Evolutionary conservation across 306 rosid species (phyloP).

Genomic region (Gillenia trifoliata): DNA sequence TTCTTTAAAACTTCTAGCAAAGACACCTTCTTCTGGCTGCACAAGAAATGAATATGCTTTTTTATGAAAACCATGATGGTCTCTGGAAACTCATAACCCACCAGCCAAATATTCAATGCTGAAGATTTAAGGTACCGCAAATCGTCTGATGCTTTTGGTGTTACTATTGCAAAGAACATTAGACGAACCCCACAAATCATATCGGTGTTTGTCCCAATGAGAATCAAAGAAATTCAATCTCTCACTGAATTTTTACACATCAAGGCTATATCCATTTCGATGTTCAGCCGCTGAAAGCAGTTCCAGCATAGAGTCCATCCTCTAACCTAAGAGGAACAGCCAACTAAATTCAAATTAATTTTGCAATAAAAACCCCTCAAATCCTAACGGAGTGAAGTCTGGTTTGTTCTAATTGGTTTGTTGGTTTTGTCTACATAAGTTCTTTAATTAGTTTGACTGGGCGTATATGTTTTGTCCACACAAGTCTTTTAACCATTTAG

Average conservation of each 20-base stretch:
- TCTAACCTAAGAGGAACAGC: not conserved
- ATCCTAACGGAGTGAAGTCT: too few species aligned
- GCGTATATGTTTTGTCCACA: too few species aligned
- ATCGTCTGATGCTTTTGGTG: constrained; percentile 83
- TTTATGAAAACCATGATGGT: constrained; percentile 79
- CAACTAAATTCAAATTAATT: not conserved
- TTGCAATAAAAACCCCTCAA: not conserved
- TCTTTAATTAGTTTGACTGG: too few species aligned
- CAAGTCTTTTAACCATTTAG: too few species aligned
- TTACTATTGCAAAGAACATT: constrained; percentile 59
- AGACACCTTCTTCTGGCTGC: constrained; percentile 84
- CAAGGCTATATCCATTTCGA: constrained; percentile 67
- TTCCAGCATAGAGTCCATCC: constrained; percentile 2
- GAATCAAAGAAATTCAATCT: constrained; percentile 53
- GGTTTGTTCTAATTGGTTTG: too few species aligned
- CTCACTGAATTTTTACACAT: constrained; percentile 52
- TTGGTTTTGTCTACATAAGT: too few species aligned
- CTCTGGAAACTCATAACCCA: constrained; percentile 89
- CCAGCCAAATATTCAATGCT: constrained; percentile 72
- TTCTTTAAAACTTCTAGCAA: constrained; percentile 61
- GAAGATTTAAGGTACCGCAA: constrained; percentile 89
- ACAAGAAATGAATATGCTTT: constrained; percentile 72
- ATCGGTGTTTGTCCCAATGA: constrained; percentile 57
- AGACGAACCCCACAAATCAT: constrained; percentile 70
- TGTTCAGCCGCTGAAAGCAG: constrained; percentile 58